A percentile compares a stretch with the other conserved stretches of the same genome.
These are phyloP conservation scores for Fusarium succisae DNA, from an alignment of 2,329 filamentous ascomycete genomes.

Conservation along the genomic window DNA sequence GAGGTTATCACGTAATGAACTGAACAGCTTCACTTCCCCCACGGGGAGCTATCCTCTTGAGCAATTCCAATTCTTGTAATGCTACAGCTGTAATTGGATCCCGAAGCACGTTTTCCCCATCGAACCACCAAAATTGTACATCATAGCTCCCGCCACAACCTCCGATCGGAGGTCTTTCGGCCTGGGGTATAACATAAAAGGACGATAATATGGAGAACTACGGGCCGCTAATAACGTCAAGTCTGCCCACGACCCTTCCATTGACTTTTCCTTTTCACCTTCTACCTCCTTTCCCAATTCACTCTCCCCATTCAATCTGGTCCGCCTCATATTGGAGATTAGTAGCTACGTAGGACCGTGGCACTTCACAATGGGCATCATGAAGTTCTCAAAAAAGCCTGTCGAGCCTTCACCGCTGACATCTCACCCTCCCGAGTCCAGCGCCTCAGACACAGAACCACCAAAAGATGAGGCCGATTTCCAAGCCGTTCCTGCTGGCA, in stretches of 20 bases:
- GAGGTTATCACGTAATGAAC: conserved; percentile 27
- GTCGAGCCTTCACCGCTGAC: not conserved
- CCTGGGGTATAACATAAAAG: conserved; percentile 29
- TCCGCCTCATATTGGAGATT: accelerated
- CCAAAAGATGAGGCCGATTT: conserved; percentile 25
- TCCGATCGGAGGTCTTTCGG: conserved; percentile 31
- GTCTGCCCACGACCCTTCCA: conserved; percentile 1
- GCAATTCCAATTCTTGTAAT: conserved; percentile 1
- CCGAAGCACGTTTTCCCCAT: not conserved
- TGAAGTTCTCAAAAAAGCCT: conserved; percentile 25
- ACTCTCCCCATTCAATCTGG: not conserved
- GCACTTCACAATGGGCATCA: conserved; percentile 16
- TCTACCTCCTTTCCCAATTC: not conserved
- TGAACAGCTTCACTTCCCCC: conserved; percentile 12
- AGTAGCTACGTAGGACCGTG: not conserved
- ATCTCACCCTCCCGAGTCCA: conserved; percentile 5
- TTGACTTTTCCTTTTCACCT: not conserved
- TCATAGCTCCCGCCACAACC: conserved; percentile 29
- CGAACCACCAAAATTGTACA: conserved; percentile 12
- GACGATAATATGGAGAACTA: conserved; percentile 32
- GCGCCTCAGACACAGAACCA: conserved; percentile 25
- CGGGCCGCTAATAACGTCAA: conserved; percentile 27
- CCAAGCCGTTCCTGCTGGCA: conserved; percentile 24
- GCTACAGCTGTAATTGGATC: conserved; percentile 8
- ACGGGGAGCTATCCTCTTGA: conserved; percentile 12